Evolutionary conservation across 495 filamentous ascomycete genomes (phyloP).

Genomic region (Astrothelium macrocarpum): DNA sequence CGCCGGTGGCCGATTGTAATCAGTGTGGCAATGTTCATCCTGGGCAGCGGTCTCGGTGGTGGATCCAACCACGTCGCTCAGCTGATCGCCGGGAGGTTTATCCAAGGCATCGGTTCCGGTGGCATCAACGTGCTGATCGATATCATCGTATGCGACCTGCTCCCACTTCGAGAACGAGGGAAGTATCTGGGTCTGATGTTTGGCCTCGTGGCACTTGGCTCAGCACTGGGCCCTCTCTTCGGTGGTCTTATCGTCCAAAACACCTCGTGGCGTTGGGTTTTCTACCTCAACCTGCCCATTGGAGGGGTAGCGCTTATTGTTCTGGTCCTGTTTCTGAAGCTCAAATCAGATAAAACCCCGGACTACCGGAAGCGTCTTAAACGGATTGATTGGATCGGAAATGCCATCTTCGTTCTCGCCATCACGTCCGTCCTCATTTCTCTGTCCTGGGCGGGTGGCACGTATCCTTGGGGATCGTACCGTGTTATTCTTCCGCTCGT

Average conservation of each 20-base stretch:
- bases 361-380: conserved; percentile 7
- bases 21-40: conserved; percentile 10
- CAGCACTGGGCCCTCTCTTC: conserved; percentile 31
- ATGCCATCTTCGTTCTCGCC: conserved; percentile 11
- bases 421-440: conserved; percentile 7
- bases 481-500: conserved; percentile 12
- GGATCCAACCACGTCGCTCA: conserved; percentile 8
- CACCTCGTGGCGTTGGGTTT: conserved; percentile 21
- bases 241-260: conserved; percentile 28
- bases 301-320: conserved; percentile 5
- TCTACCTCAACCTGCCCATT: conserved; percentile 22
- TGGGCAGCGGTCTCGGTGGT: conserved; percentile 17
- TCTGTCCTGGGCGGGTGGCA: conserved; percentile 11
- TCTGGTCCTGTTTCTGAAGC: conserved; percentile 12
- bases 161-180: conserved; percentile 32
- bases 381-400: conserved; percentile 16
- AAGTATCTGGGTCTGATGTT: conserved; percentile 30
- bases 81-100: conserved; percentile 20
- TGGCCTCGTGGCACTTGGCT: conserved; percentile 21
- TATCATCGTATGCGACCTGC: conserved; percentile 34
- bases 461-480: conserved; percentile 13
- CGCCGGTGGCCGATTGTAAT: conserved; percentile 10
- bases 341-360: conserved; percentile 13
- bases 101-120: conserved; percentile 18
- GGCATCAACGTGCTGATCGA: conserved; percentile 25